Base-by-base conservation (phyloP, 2,329 filamentous ascomycete genomes). In the Blastomyces emzantsi region DNA sequence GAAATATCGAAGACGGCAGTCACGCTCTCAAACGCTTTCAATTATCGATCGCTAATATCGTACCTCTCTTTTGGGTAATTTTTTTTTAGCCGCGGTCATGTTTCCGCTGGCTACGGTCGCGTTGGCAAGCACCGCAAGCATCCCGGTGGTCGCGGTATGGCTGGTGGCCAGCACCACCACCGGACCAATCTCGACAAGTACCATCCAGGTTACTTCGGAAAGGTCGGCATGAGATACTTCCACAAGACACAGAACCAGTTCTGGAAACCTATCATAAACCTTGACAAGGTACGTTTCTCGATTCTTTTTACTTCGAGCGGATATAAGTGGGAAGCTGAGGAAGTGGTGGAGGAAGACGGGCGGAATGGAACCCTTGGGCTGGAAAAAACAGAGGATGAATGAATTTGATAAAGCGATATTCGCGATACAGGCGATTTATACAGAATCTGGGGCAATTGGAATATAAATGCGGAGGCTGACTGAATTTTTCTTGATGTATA, bases 101-200 rank as follows among this genome's bases (percentile, higher is more conserved):
- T 99, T 79, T 95, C 90, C 78, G 91, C 92, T 86, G 94, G 94
- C 86, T 88, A 97, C 82, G 93, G 94, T 85, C 93, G 93, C 87
- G 82, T 97, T 79, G 94, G 94, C 81, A 97, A 97, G 90, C 92
- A 97, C 89, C 86, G 94, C 79, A 97, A 99, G 88, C 84, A 87
- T 75, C 86, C 86, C 76, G 86, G 86, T 86, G 86, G 85, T 84
- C 85, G 86, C 78, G 86, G 86, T 87, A 90, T 90, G 83, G 94
- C 94, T 80, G 93, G 94, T 95, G 93, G 92, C 87, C 91, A 97
- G 84, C 94, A 99, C 85, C 94, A 99, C 84, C 91, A 95, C 87
- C 83, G 90, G 73, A 96, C 90, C 77, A 96, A 95, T 84, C 83
- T 92, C 75, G 88, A 90, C 80, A 92, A 93, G 83, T 92, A 93